These are phyloP conservation scores for Puccinia polysora DNA, from an alignment of 1,284 basidiomycete species.

Conservation along the genomic window DNA sequence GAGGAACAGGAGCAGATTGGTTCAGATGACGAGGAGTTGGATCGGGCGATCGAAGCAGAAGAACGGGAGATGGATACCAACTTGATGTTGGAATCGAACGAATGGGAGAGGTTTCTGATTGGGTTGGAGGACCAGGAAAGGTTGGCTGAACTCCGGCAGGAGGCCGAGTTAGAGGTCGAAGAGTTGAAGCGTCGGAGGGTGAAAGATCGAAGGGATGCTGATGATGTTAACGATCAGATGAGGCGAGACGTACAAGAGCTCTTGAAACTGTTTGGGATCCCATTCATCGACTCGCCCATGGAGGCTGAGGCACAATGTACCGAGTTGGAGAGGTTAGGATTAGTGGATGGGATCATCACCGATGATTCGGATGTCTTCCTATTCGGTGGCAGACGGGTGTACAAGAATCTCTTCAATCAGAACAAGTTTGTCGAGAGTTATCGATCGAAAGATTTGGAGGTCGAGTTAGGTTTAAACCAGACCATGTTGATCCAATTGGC, in stretches of 20 bases:
- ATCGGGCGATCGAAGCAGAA: slow-evolving; percentile 31
- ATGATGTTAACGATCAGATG: slow-evolving; percentile 37
- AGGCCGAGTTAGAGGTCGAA: slow-evolving; percentile 22
- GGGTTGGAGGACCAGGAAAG: slow-evolving; percentile 32
- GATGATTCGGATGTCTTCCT: slow-evolving; percentile 99
- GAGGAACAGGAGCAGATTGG: slow-evolving; percentile 4
- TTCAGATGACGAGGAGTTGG: slow-evolving; percentile 28
- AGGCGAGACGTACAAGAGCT: slow-evolving; percentile 46
- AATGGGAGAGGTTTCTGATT: slow-evolving; percentile 34
- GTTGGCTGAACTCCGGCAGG: slow-evolving; percentile 17
- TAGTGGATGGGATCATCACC: slow-evolving; percentile 97
- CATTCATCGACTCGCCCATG: slow-evolving; percentile 97
- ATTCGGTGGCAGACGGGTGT: slow-evolving; percentile 77
- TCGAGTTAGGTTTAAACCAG: slow-evolving; percentile 82
- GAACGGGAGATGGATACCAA: slow-evolving; percentile 20
- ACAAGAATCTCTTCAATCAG: slow-evolving; percentile 99
- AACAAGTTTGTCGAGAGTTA: slow-evolving; percentile 98
- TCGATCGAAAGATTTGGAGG: slow-evolving; percentile 71
- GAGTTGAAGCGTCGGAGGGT: slow-evolving; percentile 22
- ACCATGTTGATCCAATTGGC: slow-evolving; percentile 82
- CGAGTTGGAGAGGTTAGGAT: slow-evolving; percentile 71
- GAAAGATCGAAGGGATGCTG: slow-evolving; percentile 36
- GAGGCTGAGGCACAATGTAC: slow-evolving; percentile 99
- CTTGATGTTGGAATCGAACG: slow-evolving; percentile 16
- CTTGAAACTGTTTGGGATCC: slow-evolving; percentile 89